Percentiles rank a stretch among this genome's conserved stretches.
Evolutionary conservation across 2,329 filamentous ascomycete species (phyloP).

Genomic region (Sporothrix dimorphospora): DNA sequence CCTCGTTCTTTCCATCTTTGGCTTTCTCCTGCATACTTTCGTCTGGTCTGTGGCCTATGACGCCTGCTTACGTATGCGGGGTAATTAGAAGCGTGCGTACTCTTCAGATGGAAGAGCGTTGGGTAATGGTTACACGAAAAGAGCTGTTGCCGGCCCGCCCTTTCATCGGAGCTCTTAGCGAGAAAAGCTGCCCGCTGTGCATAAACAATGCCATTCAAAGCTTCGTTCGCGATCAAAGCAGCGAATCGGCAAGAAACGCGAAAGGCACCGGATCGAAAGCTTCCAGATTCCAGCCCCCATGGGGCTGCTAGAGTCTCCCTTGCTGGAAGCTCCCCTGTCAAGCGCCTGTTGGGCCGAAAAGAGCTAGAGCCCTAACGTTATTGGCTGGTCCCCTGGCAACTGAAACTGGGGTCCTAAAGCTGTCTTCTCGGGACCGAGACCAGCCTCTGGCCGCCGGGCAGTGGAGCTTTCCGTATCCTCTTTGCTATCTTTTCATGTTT

Average conservation of each 20-base stretch:
- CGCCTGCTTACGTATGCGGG: neutral
- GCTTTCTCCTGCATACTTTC: neutral
- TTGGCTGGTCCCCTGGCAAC: neutral
- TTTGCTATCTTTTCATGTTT: neutral
- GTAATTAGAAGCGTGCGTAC: neutral
- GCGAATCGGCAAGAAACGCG: neutral
- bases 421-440: slow-evolving; percentile 13
- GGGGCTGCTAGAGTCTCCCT: neutral
- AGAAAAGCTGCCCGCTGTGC: neutral
- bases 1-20: neutral
- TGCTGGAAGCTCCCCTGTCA: neutral
- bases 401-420: neutral
- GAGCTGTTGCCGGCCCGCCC: neutral
- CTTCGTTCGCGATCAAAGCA: neutral
- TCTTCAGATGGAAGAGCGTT: neutral
- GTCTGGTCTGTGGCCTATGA: neutral
- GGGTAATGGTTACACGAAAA: neutral
- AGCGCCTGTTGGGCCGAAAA: neutral
- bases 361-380: neutral
- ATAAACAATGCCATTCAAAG: neutral
- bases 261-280: neutral
- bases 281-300: neutral
- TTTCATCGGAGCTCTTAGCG: neutral
- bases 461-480: neutral
- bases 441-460: neutral